Percentiles rank a stretch among this genome's conserved stretches.
phyloP scores from a whole-genome alignment of 805 yeast species.

The Starmerella roubikii region DNA sequence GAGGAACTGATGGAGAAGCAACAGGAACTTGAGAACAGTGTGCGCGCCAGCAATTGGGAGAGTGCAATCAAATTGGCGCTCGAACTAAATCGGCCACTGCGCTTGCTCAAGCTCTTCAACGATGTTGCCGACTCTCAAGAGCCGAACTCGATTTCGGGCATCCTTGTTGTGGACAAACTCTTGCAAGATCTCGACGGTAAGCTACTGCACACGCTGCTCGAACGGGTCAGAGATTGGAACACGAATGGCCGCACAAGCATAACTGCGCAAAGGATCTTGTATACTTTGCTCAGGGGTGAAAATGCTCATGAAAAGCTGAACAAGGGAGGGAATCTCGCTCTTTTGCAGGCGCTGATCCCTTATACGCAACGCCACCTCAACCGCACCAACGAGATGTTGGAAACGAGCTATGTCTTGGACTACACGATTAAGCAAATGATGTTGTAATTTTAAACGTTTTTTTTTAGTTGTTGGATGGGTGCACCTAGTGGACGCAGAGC shows the following conservation, averaged over 20 bases:
- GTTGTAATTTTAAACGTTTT: slow-evolving; percentile 2
- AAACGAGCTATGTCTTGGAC: slow-evolving; percentile 75
- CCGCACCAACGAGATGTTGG: slow-evolving; percentile 66
- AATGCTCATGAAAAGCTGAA: slow-evolving; percentile 44
- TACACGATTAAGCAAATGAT: slow-evolving; percentile 61
- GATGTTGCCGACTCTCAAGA: slow-evolving; percentile 39
- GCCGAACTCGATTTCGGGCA: slow-evolving; percentile 39
- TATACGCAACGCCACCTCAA: slow-evolving; percentile 75
- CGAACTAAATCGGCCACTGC: slow-evolving; percentile 79
- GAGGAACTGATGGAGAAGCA: slow-evolving; percentile 69
- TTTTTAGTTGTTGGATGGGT: too few relatives aligned
- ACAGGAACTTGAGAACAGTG: slow-evolving; percentile 66
- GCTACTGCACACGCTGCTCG: slow-evolving; percentile 47
- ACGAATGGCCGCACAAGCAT: slow-evolving; percentile 69
- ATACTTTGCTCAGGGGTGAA: slow-evolving; percentile 41
- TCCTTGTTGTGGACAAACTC: slow-evolving; percentile 48
- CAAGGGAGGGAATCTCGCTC: slow-evolving; percentile 50
- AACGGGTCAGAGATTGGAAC: slow-evolving; percentile 88
- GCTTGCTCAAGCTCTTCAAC: slow-evolving; percentile 63
- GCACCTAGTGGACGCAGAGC: too few relatives aligned
- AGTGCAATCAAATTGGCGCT: slow-evolving; percentile 79
- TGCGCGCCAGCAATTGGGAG: slow-evolving; percentile 65
- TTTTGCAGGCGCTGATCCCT: slow-evolving; percentile 68
- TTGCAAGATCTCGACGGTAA: slow-evolving; percentile 45
- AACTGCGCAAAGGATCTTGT: slow-evolving; percentile 65